Conservation (phyloP, 768 basidiomycete species). For the Suillus discolor region DNA sequence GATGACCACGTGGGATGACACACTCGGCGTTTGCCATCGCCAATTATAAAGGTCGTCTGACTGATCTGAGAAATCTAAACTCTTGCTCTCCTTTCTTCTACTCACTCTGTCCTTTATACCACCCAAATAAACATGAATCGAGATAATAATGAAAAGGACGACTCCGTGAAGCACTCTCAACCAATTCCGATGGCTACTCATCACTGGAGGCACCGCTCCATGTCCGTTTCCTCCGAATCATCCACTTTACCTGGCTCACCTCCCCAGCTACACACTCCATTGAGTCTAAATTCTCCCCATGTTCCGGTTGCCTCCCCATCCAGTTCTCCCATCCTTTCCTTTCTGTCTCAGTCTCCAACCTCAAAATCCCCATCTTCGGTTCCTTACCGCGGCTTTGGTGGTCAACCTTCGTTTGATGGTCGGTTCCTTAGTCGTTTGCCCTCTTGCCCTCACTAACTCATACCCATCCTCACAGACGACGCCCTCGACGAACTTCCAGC, state of each 20-base stretch:
- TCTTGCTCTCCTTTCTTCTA: conserved; percentile 9
- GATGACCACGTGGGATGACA: conserved; percentile 16
- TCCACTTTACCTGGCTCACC: conserved; percentile 57
- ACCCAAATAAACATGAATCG: conserved; percentile 19
- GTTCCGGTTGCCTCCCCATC: conserved; percentile 55
- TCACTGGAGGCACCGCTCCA: conserved; percentile 56
- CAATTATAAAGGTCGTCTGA: conserved; percentile 17
- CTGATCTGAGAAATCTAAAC: conserved; percentile 9
- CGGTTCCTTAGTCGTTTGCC: conserved; percentile 13
- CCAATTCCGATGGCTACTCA: conserved; percentile 63
- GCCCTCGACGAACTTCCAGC: conserved; percentile 43
- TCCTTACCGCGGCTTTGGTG: conserved; percentile 57
- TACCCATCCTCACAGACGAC: conserved; percentile 37
- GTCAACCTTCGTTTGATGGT: conserved; percentile 68
- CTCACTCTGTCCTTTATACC: conserved; percentile 9
- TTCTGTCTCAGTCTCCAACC: conserved; percentile 59
- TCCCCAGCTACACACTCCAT: conserved; percentile 54
- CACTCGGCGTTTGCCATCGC: conserved; percentile 13
- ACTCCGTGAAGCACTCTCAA: conserved; percentile 52
- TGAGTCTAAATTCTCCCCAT: conserved; percentile 42
- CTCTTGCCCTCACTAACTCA: background rate
- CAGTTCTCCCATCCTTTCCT: conserved; percentile 72
- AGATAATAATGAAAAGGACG: conserved; percentile 19
- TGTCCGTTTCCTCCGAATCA: conserved; percentile 63
- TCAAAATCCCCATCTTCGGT: conserved; percentile 55